Base-by-base conservation (phyloP, 805 yeast genomes). In the Ogataea corticis region DNA sequence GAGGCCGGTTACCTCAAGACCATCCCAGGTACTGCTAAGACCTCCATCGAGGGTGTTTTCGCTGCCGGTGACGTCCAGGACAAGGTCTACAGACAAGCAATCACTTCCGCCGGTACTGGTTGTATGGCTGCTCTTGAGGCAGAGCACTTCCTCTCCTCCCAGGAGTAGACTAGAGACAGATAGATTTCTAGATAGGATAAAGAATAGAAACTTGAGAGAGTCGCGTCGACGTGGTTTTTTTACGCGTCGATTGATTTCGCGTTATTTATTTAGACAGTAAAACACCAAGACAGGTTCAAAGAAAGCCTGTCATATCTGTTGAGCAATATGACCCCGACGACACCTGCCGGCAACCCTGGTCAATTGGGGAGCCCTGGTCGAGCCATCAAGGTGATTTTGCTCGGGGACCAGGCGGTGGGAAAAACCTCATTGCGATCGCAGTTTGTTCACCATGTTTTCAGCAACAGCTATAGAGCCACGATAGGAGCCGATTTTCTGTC, bases 31-130 rank as follows among this genome's bases (percentile, higher is more conserved):
- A 74, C 96, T 16, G 73, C 98, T 14, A 70, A 74, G 58, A 94
- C 99, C 38, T 82, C 95, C 12, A 79, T 92, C 48, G 80, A 79
- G 62, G 98, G 97, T 66, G 87, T 94, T 51, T 94, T 86, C 58
- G 99, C 99, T 49, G 99, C 99, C 49, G 99, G 99, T 72, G 99
- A 94, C 65, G 99, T 94, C 46, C 99, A 94, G 72, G 99, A 94
- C 72, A 85, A 88, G 69, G 81, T 80, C 67, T 94, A 92, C 72
- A 88, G 99, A 82, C 99, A 94, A 76, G 99, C 99, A 48, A 89
- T 94, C 65, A 94, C 99, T 33, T 90, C 97, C 67, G 99, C 99
- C n/a, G 99, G 99, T 64, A 79, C 96, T 52, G 99, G 99, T 53
- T 94, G 99, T 78, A 92, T 91, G 97, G 99, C 99, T 61, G 99